A percentile compares a stretch with the other conserved stretches of the same genome.
Conservation (phyloP, 441 rosid species). For the Jatropha podagrica region DNA sequence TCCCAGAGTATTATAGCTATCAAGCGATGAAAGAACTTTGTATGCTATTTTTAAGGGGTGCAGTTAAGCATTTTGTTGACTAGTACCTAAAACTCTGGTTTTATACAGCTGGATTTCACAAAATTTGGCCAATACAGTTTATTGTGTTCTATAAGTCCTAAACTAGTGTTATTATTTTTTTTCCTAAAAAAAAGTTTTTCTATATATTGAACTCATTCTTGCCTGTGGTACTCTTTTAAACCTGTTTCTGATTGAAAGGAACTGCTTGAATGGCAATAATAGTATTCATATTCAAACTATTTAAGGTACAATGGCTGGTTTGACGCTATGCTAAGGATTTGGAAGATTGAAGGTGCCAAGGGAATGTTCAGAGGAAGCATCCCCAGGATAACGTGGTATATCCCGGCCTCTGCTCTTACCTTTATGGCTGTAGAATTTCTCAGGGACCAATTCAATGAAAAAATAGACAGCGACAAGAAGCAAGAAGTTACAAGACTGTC, state of each 20-base stretch:
- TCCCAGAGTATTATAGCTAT: neutral
- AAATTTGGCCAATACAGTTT: too few species aligned
- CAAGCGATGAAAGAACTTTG: too few species aligned
- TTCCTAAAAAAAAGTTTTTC: neutral
- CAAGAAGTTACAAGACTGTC: slow-evolving; percentile 43
- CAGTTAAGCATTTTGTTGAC: neutral
- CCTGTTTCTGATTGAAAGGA: neutral
- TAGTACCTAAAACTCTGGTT: neutral
- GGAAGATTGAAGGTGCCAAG: slow-evolving; percentile 63
- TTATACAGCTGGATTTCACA: too few species aligned
- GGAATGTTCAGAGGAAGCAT: slow-evolving; percentile 88
- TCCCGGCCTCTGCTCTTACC: slow-evolving; percentile 93
- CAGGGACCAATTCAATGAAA: slow-evolving; percentile 65
- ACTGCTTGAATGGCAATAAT: neutral
- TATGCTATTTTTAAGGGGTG: too few species aligned
- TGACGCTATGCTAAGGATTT: slow-evolving; percentile 66
- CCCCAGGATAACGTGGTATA: slow-evolving; percentile 90
- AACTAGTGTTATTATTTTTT: neutral
- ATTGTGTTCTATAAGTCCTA: too few species aligned
- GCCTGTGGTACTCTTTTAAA: neutral
- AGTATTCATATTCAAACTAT: neutral
- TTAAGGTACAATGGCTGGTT: slow-evolving; percentile 79
- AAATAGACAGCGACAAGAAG: slow-evolving; percentile 14
- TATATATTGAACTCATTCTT: neutral
- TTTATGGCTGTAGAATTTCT: slow-evolving; percentile 97